Evolutionary conservation across 257 asterid genomes (phyloP).

Genomic region (Salvia miltiorrhiza): DNA sequence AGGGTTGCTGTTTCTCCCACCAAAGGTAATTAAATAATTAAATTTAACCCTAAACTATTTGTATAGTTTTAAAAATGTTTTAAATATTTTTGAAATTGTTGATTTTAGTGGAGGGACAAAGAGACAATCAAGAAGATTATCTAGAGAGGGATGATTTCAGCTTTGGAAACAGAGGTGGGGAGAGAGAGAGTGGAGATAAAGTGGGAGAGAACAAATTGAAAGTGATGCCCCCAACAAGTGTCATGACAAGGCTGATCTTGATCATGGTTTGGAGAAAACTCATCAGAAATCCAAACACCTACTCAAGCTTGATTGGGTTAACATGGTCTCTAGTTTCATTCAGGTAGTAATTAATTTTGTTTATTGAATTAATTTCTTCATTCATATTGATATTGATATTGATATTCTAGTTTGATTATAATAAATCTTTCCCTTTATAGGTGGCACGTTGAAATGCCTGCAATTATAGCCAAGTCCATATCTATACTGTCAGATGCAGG

Average conservation of each 20-base stretch:
- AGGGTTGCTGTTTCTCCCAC: conserved; percentile 62
- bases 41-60: too few species aligned
- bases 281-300: conserved; percentile 94
- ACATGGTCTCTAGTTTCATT: conserved; percentile 85
- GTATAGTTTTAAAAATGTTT: too few species aligned
- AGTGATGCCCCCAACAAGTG: conserved; percentile 92
- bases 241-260: conserved; percentile 92
- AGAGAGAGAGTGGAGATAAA: conserved; percentile 31
- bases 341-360: conserved; percentile 41
- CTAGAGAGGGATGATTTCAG: conserved; percentile 62
- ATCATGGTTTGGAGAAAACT: conserved; percentile 99
- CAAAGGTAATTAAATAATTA: conserved; percentile 35
- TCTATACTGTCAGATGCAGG: conserved; percentile 98
- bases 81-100: too few species aligned
- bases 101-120: conserved; percentile 35
- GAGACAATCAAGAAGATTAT: conserved; percentile 48
- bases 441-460: conserved; percentile 97
- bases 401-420: neutral
- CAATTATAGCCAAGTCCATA: conserved; percentile 80
- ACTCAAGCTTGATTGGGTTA: conserved; percentile 81
- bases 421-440: conserved; percentile 26
- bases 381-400: neutral
- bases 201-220: conserved; percentile 45
- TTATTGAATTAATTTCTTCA: neutral
- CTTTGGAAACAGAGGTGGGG: conserved; percentile 57